These are phyloP conservation scores for Coemansia biformis DNA, from an alignment of 192 early-diverging fungal species.

Conservation along the genomic window DNA sequence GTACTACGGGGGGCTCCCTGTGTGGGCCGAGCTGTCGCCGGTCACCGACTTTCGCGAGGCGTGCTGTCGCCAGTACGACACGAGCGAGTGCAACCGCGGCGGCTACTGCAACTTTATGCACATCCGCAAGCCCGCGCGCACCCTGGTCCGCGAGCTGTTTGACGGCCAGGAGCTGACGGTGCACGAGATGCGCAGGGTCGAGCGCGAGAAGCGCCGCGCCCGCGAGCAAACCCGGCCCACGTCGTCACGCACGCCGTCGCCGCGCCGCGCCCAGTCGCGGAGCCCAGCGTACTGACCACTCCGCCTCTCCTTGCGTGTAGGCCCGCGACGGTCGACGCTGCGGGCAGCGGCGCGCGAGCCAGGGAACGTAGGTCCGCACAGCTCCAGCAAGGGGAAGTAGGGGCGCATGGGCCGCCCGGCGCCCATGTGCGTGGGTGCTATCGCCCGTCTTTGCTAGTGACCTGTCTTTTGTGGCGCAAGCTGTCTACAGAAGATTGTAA, in stretches of 20 bases:
- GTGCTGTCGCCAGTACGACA: constrained; percentile 96
- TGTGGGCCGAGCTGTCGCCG: constrained; percentile 95
- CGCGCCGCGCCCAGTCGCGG: constrained; percentile 26
- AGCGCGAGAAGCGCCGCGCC: constrained; percentile 31
- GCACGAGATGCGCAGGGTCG: constrained; percentile 47
- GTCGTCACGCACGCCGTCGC: constrained; percentile 39
- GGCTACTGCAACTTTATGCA: constrained; percentile 99
- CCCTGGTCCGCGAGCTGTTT: constrained; percentile 73
- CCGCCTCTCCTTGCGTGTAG: not conserved
- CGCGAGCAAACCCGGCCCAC: constrained; percentile 10
- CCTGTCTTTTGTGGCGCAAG: no score
- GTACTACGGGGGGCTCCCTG: constrained; percentile 89
- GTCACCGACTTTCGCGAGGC: constrained; percentile 98
- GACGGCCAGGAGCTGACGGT: constrained; percentile 66
- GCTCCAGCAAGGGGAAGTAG: no score
- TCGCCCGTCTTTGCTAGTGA: no score
- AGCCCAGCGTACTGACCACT: constrained; percentile 30
- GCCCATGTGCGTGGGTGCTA: no score
- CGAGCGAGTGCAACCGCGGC: constrained; percentile 86
- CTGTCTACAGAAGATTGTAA: no score
- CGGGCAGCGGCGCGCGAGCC: no score
- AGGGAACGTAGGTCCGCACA: no score
- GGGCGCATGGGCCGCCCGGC: no score
- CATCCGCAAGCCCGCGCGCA: constrained; percentile 76
- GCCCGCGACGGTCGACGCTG: no score